Conservation (phyloP, 192 early-diverging fungal genomes). For the Glomus cerebriforme region DNA sequence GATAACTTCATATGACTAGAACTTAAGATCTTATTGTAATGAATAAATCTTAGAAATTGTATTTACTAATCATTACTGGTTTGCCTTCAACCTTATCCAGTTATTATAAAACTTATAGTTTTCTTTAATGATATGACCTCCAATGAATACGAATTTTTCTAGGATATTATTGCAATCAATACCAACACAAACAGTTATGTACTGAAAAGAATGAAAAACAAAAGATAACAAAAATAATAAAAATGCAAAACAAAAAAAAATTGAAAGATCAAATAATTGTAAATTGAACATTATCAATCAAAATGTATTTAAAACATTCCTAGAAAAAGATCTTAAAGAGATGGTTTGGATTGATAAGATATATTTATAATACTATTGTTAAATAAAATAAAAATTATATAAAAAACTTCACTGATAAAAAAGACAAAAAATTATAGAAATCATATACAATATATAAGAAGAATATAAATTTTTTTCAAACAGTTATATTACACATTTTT, state of each 20-base stretch:
- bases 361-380: slow-evolving; percentile 1
- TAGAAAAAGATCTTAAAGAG: slow-evolving; percentile 3
- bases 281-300: not conserved
- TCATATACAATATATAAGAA: too few species aligned
- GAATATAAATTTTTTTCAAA: too few species aligned
- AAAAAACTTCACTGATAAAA: too few species aligned
- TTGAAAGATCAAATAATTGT: not conserved
- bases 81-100: too few species aligned
- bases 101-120: slow-evolving; percentile 3
- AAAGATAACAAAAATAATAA: slow-evolving; percentile 2
- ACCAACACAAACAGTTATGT: too few species aligned
- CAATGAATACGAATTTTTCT: not conserved
- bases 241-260: not conserved
- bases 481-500: too few species aligned
- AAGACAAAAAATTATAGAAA: too few species aligned
- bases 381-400: not conserved
- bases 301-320: not conserved
- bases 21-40: too few species aligned
- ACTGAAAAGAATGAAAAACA: not conserved
- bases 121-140: not conserved
- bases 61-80: too few species aligned
- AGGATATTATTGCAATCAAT: not conserved
- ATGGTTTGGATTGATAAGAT: slow-evolving; percentile 4
- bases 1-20: too few species aligned
- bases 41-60: too few species aligned